phyloP scores from a whole-genome alignment of 345 rosid species.

The Eucalyptus marginata region DNA sequence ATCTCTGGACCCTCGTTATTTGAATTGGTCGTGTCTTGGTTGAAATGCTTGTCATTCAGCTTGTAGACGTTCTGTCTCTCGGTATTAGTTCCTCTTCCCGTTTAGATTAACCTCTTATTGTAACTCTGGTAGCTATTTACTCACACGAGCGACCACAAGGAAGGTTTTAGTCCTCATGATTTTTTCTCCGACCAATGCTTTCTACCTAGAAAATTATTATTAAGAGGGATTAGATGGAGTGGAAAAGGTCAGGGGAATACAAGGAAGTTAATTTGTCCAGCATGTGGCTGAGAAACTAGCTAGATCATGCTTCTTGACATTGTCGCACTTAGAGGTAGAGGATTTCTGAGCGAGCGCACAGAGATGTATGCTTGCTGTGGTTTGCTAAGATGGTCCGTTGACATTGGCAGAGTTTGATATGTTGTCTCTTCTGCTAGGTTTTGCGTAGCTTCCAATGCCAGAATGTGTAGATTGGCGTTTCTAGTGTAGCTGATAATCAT shows the following conservation, averaged over 20 bases:
- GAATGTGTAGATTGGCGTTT: background rate
- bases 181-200: background rate
- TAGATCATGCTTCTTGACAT: background rate
- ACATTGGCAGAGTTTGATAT: background rate
- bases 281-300: background rate
- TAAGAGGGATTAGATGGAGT: background rate
- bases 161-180: background rate
- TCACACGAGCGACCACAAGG: too few relatives aligned
- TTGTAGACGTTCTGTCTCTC: background rate
- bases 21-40: background rate
- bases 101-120: background rate
- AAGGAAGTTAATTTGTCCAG: background rate
- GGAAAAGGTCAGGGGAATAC: background rate
- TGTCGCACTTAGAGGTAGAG: background rate
- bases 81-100: background rate
- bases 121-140: background rate
- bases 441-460: background rate
- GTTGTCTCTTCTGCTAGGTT: background rate
- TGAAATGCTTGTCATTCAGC: background rate
- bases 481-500: background rate
- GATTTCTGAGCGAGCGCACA: background rate
- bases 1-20: background rate
- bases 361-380: background rate
- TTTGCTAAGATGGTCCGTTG: background rate
- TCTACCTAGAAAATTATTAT: background rate